Conservation (phyloP, 2,329 filamentous ascomycete genomes). For the Nemania sp. region DNA sequence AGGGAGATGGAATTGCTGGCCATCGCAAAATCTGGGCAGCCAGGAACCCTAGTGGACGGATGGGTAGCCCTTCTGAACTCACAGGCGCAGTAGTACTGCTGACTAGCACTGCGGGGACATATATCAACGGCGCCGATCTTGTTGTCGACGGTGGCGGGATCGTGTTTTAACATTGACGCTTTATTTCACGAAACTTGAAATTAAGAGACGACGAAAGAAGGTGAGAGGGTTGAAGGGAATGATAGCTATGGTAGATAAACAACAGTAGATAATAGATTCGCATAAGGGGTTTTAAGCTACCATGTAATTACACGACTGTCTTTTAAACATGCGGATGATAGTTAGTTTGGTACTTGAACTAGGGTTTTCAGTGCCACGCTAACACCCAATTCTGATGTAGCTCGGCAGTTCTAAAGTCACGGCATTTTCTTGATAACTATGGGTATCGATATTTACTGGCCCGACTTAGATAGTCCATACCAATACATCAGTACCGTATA, state of each 20-base stretch:
- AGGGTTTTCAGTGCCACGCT: too few species aligned
- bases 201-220: neutral
- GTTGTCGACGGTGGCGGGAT: constrained; percentile 25
- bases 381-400: too few species aligned
- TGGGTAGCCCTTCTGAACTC: constrained; percentile 25
- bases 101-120: constrained; percentile 16
- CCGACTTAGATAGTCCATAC: too few species aligned
- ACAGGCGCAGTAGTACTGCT: constrained; percentile 20
- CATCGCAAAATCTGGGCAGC: constrained; percentile 19
- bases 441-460: too few species aligned
- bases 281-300: too few species aligned
- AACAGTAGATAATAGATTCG: neutral
- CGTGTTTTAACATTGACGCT: constrained; percentile 7
- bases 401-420: too few species aligned
- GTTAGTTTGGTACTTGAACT: too few species aligned
- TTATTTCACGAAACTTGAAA: neutral
- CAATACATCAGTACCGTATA: too few species aligned
- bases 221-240: neutral
- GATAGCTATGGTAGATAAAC: neutral
- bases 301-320: too few species aligned
- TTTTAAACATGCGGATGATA: too few species aligned
- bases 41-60: constrained; percentile 15
- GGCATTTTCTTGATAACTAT: too few species aligned
- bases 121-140: constrained; percentile 25
- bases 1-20: constrained; percentile 17